Percentiles rank a stretch among this genome's conserved stretches.
Evolutionary conservation across 2,329 filamentous ascomycete genomes (phyloP).

Genomic region (Sarocladium kiliense): DNA sequence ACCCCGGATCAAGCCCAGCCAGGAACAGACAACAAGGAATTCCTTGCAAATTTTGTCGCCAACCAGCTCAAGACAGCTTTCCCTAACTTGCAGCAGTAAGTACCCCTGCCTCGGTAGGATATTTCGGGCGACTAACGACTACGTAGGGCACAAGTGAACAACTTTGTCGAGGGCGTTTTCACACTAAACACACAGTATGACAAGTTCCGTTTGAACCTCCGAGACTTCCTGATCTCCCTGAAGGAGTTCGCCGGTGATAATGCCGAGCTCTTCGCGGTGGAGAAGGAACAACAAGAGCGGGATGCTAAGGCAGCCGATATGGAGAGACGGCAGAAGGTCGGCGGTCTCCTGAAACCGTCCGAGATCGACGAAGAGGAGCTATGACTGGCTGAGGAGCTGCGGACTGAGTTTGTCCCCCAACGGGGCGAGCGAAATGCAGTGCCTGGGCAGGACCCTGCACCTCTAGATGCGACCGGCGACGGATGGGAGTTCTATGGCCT

Average conservation of each 20-base stretch:
- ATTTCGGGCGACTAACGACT: conserved; percentile 29
- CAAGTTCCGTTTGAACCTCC: conserved; percentile 91
- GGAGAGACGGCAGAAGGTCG: conserved; percentile 89
- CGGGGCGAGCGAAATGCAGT: conserved; percentile 20
- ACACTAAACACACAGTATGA: conserved; percentile 81
- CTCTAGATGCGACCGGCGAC: conserved; percentile 32
- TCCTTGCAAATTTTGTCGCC: conserved; percentile 81
- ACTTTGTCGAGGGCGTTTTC: conserved; percentile 88
- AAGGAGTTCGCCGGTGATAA: conserved; percentile 98
- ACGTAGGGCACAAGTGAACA: conserved; percentile 72
- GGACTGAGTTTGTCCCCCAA: conserved; percentile 51
- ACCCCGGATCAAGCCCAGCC: conserved; percentile 72
- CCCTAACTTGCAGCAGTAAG: conserved; percentile 84
- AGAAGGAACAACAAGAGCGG: conserved; percentile 86
- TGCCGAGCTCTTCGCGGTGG: conserved; percentile 85
- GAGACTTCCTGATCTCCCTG: conserved; percentile 94
- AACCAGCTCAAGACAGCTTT: conserved; percentile 85
- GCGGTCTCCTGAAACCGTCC: conserved; percentile 93
- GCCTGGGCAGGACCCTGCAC: not conserved
- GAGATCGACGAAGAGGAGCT: conserved; percentile 88
- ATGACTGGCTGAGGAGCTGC: conserved; percentile 72
- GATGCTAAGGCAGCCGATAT: conserved; percentile 84
- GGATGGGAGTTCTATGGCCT: conserved; percentile 65
- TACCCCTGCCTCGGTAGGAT: conserved; percentile 16
- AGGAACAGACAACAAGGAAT: conserved; percentile 86